Percentiles rank a stretch among this genome's conserved stretches.
Conservation (phyloP, 306 rosid genomes). For the Quercus ilex region DNA sequence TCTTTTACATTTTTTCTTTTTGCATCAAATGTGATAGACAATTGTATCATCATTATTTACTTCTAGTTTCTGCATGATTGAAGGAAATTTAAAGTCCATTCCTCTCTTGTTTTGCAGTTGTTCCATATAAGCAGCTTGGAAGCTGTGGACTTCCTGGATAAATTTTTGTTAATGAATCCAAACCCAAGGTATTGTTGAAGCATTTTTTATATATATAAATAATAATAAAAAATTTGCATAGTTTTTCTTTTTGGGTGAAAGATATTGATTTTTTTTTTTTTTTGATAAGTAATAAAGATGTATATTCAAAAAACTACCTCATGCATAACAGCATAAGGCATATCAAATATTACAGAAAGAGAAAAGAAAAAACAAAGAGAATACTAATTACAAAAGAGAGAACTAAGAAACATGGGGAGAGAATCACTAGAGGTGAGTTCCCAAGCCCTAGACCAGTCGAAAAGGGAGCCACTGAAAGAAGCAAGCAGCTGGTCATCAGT, state of each 20-base stretch:
- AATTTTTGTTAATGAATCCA: conserved; percentile 77
- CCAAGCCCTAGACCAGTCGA: too few relatives aligned
- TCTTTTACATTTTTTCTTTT: background rate
- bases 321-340: too few relatives aligned
- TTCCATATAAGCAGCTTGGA: conserved; percentile 67
- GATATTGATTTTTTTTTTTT: background rate
- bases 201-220: background rate
- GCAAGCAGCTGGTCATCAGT: too few relatives aligned
- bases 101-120: conserved; percentile 38
- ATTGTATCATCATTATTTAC: background rate
- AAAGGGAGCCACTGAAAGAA: too few relatives aligned
- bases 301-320: too few relatives aligned
- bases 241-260: background rate
- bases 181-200: conserved; percentile 53
- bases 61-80: conserved; percentile 12
- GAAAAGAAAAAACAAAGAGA: too few relatives aligned
- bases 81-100: conserved; percentile 18
- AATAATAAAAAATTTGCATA: background rate
- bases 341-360: too few relatives aligned
- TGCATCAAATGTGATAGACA: background rate
- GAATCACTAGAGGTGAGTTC: too few relatives aligned
- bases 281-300: too few relatives aligned
- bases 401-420: too few relatives aligned
- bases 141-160: conserved; percentile 79
- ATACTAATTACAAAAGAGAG: too few relatives aligned